Base-by-base conservation (phyloP, 352 stramenopile genomes). In the Phytophthora capsici region DNA sequence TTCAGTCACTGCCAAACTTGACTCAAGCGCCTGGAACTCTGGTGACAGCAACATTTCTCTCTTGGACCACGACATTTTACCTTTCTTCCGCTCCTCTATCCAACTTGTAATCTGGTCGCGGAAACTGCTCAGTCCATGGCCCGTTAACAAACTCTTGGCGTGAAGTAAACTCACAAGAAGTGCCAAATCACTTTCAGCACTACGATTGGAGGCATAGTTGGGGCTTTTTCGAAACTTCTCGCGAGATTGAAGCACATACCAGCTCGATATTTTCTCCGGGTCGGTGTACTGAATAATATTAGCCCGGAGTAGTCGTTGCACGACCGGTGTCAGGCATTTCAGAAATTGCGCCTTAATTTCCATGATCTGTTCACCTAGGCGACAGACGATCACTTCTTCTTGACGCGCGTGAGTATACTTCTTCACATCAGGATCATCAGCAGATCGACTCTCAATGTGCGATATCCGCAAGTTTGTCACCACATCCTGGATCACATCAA, bases 401-500 rank as follows among this genome's bases (percentile, higher is more conserved):
- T 93, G 85, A 2, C 87, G 74, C 17, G 82, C 84, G 48, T 94
- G 86, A 1, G 86, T 96, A 63, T 94, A 94, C 43, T 88, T 88
- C 26, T 90, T 93, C 14, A 99, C 97, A 56, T 98, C 93, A 1
- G 82, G 30, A 77, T 99, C 98, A 38, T 98, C 91, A 17, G 98
- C 97, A 2, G 83, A 96, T 16, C 96, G 88, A 54, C 94, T 90
- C 78, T 99, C 97, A 41, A 99, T 98, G 66, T 97, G 86, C 17
- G 85, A 92, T 57, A 99, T 97, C 13, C 89, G 83, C 25, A 99
- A 73, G 55, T 98, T 99, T 5, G 90, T 69, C 32, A 99, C 89
- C 2, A 99, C 94, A 26, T 97, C 86, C 72, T 99, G 95, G 48
- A 98, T 98, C 19, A 92, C 80, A 34, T 98, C 92, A 34, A 98